These are phyloP conservation scores for Fusarium devonianum DNA, from an alignment of 2,329 filamentous ascomycete species.

Conservation along the genomic window DNA sequence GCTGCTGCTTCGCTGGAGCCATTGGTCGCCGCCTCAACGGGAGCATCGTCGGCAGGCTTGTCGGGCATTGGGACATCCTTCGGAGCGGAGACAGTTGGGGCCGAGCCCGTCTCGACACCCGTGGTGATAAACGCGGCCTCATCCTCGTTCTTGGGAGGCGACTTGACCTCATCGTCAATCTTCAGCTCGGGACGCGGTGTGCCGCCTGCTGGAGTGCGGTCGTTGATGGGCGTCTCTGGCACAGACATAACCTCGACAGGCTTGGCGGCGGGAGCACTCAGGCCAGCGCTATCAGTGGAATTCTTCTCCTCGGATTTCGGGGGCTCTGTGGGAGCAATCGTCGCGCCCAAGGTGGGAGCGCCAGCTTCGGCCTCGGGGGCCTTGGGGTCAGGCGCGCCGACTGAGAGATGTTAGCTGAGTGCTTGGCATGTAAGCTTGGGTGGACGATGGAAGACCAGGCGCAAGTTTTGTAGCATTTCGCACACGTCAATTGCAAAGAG, in stretches of 20 bases:
- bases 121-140: constrained; percentile 38
- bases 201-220: constrained; percentile 46
- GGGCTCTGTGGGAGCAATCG: constrained; percentile 33
- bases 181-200: constrained; percentile 47
- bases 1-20: constrained; percentile 29
- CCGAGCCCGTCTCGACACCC: constrained; percentile 36
- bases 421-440: constrained; percentile 3
- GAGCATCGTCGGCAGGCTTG: constrained; percentile 18
- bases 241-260: constrained; percentile 48
- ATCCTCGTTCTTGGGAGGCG: constrained; percentile 35
- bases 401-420: constrained; percentile 34
- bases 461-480: constrained; percentile 4
- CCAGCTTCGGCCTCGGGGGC: constrained; percentile 42
- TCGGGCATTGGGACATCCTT: constrained; percentile 30
- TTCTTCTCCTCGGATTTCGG: constrained; percentile 35
- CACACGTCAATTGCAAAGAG: constrained; percentile 27
- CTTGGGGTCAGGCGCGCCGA: constrained; percentile 41
- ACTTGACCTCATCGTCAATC: constrained; percentile 43
- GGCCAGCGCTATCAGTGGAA: constrained; percentile 22
- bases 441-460: not conserved
- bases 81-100: constrained; percentile 31
- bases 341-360: constrained; percentile 39
- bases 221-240: constrained; percentile 48
- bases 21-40: constrained; percentile 26
- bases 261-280: constrained; percentile 38